Base-by-base conservation (phyloP, 2,329 filamentous ascomycete genomes). In the Ascochyta clinopodiicola region DNA sequence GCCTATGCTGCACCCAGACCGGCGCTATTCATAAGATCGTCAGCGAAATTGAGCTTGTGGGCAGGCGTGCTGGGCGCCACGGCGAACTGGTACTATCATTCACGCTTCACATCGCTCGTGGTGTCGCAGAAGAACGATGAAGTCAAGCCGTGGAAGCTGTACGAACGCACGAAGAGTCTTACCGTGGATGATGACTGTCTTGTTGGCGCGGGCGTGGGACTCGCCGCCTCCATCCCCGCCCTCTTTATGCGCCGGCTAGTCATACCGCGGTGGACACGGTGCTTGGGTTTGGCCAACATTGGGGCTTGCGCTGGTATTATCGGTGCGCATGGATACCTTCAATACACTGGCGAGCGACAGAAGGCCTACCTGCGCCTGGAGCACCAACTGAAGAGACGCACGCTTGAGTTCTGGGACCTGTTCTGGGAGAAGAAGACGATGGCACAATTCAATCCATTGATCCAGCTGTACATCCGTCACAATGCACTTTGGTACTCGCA, bases 101-200 rank as follows among this genome's bases (percentile, higher is more conserved):
- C 59, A 4, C 36, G 51, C 12, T 65, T 71, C 46, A 59, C 64
- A 6, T 47, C 51, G 34, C 17, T 62, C 13, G 55, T 62, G 9
- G 40, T 60, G 7, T 48, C 60, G 24, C 49, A 64, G 25, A 44
- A 37, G 34, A 39, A 59, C 17, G 32, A 56, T 6, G 42, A 60
- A 27, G 21, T 56, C 34, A 57, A 45, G 35, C 62, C 59, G 7
- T 63, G 62, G 60, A 70, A 60, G 32, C 52, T 72, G 13, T 72
- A 62, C 37, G 61, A 69, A 39, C 57, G 57, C 56, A 66, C 67
- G 15, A 62, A 64, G 38, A 49, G 32, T 4, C 54, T 58, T 22
- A 72, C 68, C 2, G 55, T 70, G 2, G 70, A 73, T 9, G 70
- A 73, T 61, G 69, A 57, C 2, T 59, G 52, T 55, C 36, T 70